phyloP scores from a whole-genome alignment of 1,284 basidiomycete genomes.

The Singerocomus rubriflavus region DNA sequence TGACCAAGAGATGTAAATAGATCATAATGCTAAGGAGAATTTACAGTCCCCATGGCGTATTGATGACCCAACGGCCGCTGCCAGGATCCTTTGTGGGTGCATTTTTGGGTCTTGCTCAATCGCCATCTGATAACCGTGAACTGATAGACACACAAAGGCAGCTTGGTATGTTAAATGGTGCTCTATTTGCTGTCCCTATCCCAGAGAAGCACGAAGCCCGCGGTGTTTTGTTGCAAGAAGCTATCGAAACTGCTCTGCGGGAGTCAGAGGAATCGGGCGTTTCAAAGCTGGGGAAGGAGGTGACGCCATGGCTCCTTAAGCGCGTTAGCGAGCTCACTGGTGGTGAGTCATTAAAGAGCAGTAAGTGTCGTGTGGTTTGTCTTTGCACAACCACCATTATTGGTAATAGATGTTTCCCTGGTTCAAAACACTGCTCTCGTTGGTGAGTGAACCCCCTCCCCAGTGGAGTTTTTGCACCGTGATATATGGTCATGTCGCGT shows the following conservation, averaged over 20 bases:
- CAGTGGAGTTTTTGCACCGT: background rate
- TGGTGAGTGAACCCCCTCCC: slow-evolving; percentile 45
- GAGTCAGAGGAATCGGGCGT: slow-evolving; percentile 86
- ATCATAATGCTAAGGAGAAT: slow-evolving; percentile 6
- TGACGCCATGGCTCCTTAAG: slow-evolving; percentile 91
- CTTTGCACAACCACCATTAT: background rate
- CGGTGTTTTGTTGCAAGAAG: slow-evolving; percentile 72
- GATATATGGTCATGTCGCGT: slow-evolving; percentile 2
- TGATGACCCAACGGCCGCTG: slow-evolving; percentile 59
- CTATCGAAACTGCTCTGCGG: slow-evolving; percentile 81
- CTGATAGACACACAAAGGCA: slow-evolving; percentile 55
- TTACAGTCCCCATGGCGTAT: slow-evolving; percentile 69
- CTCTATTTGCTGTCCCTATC: slow-evolving; percentile 88
- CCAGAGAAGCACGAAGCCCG: slow-evolving; percentile 70
- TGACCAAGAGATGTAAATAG: background rate
- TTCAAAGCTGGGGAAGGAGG: slow-evolving; percentile 83
- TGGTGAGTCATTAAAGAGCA: slow-evolving; percentile 71
- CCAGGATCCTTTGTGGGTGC: slow-evolving; percentile 65
- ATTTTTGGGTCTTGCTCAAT: background rate
- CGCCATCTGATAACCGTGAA: slow-evolving; percentile 7
- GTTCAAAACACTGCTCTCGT: slow-evolving; percentile 90
- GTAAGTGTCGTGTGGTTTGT: slow-evolving; percentile 40
- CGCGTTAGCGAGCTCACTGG: slow-evolving; percentile 82
- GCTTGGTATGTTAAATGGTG: slow-evolving; percentile 68
- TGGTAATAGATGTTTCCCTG: slow-evolving; percentile 73